Base-by-base conservation (phyloP, 495 filamentous ascomycete species). In the Penicillium waksmanii region DNA sequence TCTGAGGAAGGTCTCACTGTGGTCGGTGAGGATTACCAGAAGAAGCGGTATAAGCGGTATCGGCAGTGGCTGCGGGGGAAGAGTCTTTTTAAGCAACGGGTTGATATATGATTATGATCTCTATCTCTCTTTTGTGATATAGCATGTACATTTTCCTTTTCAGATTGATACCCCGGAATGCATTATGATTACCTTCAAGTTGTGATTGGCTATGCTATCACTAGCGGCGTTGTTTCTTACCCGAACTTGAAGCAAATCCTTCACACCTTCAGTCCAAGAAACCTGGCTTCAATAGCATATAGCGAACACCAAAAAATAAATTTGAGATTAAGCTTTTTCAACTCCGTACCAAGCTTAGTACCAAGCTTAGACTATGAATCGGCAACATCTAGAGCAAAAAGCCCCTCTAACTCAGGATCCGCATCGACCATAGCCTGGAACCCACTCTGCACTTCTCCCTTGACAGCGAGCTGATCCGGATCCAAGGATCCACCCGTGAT, bases 41-140 rank as follows among this genome's bases (percentile, higher is more conserved):
- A 95, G 81, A 97, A 96, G 81, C 78, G 96, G 62, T 98, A 98
- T 71, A 97, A 93, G 74, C 91, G 93, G 1, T 98, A 98, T 73
- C 78, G 87, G 66, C 93, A 96, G 74, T 98, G 94, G 94, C 75
- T 97, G 66, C 82, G 87, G 61, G 93, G 93, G 15, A 97, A 96
- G 79, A 93, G 89, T 66, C 78, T 97, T 60, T 97, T 97, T 67
- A 97, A 97, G 76, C 93, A 96, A 82, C 84, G 88, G 58, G 81
- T 89, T 59, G 89, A 91, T 66, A 77, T 80, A 66, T 82, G 64
- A 73, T 57, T 35, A 27, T 56, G 3, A 31, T 31, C 27, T 31
- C 23, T n/a, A n/a, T 21, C 27, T 31, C 27, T 43, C 40, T 51
- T 51, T 17, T 55, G 11, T 58, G 12, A 42, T 53, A 61, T 51